These are phyloP conservation scores for Chaetomium olivaceum DNA, from an alignment of 2,329 filamentous ascomycete species.

Conservation along the genomic window DNA sequence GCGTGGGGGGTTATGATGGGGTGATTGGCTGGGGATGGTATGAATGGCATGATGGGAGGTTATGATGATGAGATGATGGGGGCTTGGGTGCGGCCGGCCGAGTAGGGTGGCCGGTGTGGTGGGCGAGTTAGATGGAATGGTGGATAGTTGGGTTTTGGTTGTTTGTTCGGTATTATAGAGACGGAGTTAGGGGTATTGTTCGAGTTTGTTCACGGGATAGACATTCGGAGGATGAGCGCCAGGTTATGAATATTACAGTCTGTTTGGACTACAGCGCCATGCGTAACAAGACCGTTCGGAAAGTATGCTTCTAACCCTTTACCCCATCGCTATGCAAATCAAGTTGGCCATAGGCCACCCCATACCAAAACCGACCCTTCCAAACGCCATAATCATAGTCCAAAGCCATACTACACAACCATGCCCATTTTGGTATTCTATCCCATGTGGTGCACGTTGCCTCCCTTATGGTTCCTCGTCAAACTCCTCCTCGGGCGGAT, in stretches of 20 bases:
- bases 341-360: constrained; percentile 1
- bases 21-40: neutral
- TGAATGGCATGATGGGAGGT: neutral
- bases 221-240: neutral
- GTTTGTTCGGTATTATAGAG: neutral
- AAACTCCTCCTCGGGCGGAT: constrained; percentile 68
- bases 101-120: neutral
- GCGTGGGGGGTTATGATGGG: constrained; percentile 6
- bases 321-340: constrained; percentile 48
- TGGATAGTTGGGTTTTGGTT: neutral
- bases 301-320: constrained; percentile 23
- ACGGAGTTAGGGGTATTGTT: neutral
- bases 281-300: neutral
- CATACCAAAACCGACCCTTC: constrained; percentile 5
- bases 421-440: neutral
- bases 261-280: neutral
- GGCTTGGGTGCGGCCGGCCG: neutral
- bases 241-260: neutral
- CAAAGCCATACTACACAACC: neutral
- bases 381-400: constrained; percentile 1
- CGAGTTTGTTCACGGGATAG: neutral
- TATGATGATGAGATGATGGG: neutral
- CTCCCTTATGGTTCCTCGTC: constrained; percentile 42
- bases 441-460: neutral
- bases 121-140: neutral